Base-by-base conservation (phyloP, 768 basidiomycete genomes). In the Lentinula detonsa region DNA sequence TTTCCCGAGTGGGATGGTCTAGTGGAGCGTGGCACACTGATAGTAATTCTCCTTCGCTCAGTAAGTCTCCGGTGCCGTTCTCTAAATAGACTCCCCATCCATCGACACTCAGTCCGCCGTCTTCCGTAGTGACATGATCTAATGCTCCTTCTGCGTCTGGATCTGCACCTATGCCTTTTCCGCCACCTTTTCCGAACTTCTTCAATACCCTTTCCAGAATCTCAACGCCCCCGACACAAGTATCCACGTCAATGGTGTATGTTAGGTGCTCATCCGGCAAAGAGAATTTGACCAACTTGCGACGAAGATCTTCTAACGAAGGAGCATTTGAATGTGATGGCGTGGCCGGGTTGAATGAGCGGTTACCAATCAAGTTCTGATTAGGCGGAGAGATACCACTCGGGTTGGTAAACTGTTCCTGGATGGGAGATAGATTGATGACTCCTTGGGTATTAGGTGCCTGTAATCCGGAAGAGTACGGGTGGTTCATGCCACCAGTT, bases 71-170 rank as follows among this genome's bases (percentile, higher is more conserved):
- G 92, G 65, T 61, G 63, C 79, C 81, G 61, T 81, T 81, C 23
- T 85, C 89, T 23, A 91, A 75, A 71, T 84, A 96, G 0, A 93
- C 88, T 33, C 85, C 90, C 93, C 93, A 97, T 1, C 94, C 93
- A 65, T 95, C 93, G 1, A 97, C 87, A 57, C 82, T 84, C 13
- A 96, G 76, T 0, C 86, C 87, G 0, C 87, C 88, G 34, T 91
- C 88, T 37, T 86, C 86, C 0, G 81, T 85, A 61, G 85, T 85
- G n/a, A 83, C 80, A 42, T 82, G 78, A 62, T 83, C 84, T 54
- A 77, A 67, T 52, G 76, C 75, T 34, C 72, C 75, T 55, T 81
- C 78, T 2, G 65, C 50, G 7, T 83, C 83, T 1, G 33, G 11
- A 34, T 46, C 54, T 28, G 39, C 42, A 18, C 33, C 45, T 23